Evolutionary conservation across 371 early-diverging fungal genomes (phyloP), one percentile per base, ranked within the genome.

Genomic region (Lichtheimia ramosa): DNA sequence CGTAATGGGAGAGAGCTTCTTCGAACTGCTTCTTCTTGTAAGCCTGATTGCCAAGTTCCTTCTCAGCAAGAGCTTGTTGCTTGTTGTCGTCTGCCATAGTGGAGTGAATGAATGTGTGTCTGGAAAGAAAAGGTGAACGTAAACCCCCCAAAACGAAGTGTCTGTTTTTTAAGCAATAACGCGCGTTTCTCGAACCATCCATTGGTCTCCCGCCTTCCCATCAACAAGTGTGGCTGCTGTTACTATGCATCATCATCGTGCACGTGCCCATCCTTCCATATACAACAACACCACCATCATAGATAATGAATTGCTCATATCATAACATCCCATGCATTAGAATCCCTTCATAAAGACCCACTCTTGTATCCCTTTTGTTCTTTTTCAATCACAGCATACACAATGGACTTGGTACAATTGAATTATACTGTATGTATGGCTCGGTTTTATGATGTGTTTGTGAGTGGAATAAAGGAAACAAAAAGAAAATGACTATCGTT

Each of bases 21-120:
- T 92, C 93, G 74, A 98, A 97, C 50, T 93, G 73, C 55, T 92
- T 87, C 71, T 94, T 90, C 85, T 98, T 99, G 83, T 97, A 99
- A 41, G 86, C 84, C 18, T 80, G 82, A 76, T 96, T 97, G 51
- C 97, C 99, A 55, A 89, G 78, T 43, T 93, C 91, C 86, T 99
- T 98, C 73, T 89, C 89, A 61, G 85, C 80, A 48, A 86, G 66
- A 13, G 90, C 90, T 69, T 91, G 87, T 57, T 90, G 83, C 78
- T 91, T 93, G 50, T 69, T 68, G 63, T 77, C 77, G 65, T 77
- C 77, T 60, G 81, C 69, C 81, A 81, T 81, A 51, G 43, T 68
- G 52, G 27, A 15, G 12, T 41, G n/a, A 12, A n/a, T 20, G 49
- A 54, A 41, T 40, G 51, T 16, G 41, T 20, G 18, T 20, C 21